Conservation (phyloP, 1,284 basidiomycete species). For the Ganoderma resinaceum region DNA sequence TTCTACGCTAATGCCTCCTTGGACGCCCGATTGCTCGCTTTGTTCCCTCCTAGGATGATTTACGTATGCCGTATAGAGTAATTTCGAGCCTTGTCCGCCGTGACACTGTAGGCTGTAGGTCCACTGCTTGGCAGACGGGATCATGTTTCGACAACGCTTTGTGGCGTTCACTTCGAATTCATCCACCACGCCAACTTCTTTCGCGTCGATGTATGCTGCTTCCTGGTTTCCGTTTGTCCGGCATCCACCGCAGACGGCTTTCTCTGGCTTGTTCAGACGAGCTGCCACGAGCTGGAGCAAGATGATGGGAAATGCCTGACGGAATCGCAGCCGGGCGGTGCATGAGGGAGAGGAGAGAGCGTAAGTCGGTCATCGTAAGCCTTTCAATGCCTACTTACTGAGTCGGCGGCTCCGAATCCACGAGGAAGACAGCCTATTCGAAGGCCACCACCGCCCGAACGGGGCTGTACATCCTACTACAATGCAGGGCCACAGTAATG, state of each 20-base stretch:
- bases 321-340: not conserved
- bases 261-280: not conserved
- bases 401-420: not conserved
- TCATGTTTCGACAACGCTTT: not conserved
- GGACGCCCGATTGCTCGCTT: conserved; percentile 8
- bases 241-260: conserved; percentile 11
- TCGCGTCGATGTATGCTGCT: conserved; percentile 2
- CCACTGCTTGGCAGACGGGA: not conserved
- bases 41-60: conserved; percentile 7
- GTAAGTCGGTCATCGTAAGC: not conserved
- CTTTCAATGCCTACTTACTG: not conserved
- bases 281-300: not conserved
- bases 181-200: not conserved
- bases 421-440: not conserved
- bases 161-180: conserved; percentile 1
- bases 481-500: not conserved
- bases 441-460: not conserved
- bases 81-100: conserved; percentile 5
- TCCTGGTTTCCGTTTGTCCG: conserved; percentile 7
- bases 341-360: not conserved
- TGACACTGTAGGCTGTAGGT: not conserved
- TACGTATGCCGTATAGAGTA: conserved; percentile 24
- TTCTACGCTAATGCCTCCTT: conserved; percentile 18
- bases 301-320: not conserved
- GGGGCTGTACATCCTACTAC: conserved; percentile 4